phyloP scores from a whole-genome alignment of 192 early-diverging fungal genomes.

The Backusella psychrophila region DNA sequence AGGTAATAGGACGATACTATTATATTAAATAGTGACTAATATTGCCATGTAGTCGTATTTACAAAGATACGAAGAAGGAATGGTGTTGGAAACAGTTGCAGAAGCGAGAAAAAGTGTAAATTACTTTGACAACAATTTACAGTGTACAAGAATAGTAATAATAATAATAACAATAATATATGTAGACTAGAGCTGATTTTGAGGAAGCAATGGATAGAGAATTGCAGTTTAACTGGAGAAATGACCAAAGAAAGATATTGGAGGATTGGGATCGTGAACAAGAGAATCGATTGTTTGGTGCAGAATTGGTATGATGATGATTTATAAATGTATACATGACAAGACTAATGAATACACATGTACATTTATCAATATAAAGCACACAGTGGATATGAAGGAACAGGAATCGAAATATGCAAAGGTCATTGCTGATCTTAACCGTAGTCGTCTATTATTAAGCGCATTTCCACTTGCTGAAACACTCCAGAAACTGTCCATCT shows the following conservation, averaged over 20 bases:
- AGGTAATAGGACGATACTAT: not conserved
- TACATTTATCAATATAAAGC: not conserved
- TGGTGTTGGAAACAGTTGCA: not conserved
- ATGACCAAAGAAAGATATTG: not conserved
- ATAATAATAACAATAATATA: not conserved
- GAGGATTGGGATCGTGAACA: constrained; percentile 11
- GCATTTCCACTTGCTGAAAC: not conserved
- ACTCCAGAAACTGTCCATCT: not conserved
- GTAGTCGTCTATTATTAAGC: not conserved
- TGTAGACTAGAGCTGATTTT: constrained; percentile 1
- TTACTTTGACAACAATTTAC: not conserved
- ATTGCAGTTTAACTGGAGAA: constrained; percentile 9
- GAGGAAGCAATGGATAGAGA: not conserved
- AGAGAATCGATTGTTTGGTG: constrained; percentile 4
- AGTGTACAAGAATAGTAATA: not conserved
- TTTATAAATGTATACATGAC: not conserved
- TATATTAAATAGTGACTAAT: not conserved
- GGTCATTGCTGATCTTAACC: not conserved
- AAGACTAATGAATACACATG: no score
- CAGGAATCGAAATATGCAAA: not conserved
- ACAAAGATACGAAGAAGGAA: not conserved
- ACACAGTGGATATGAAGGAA: not conserved
- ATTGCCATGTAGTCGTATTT: not conserved
- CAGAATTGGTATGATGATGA: not conserved
- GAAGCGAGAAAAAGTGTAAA: constrained; percentile 1